Evolutionary conservation across 225 moss, liverwort and hornwort genomes (phyloP), one percentile per base, ranked within the genome.

Genomic region (Marchantia polymorpha): DNA sequence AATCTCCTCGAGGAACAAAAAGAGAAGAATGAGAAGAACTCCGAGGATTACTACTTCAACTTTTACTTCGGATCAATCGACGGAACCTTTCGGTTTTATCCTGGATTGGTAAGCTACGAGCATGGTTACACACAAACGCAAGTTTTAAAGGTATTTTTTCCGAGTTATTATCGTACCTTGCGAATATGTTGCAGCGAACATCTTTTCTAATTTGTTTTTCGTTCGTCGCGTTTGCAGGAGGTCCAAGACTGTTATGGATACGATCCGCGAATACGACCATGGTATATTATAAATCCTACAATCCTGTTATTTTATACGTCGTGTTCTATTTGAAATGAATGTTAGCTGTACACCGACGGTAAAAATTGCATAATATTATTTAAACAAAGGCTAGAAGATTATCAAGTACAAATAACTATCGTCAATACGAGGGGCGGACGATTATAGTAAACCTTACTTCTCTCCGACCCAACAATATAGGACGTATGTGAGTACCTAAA

Each of bases 61-160:
- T 88, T 82, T 52, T 88, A 85, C 72, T 88, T 88, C 39, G 87
- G 87, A 73, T 77, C 85, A 46, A 75, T 85, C 52, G 85, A 83
- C 64, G 87, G 87, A 68, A 78, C 78, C 22, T 78, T 84, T 64
- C 87, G 87, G 10, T 77, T 78, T 64, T 88, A 80, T 70, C 87
- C 87, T 31, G 87, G 87, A 78, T 73, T 83, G 76, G 87, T 85
- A 75, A 77, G 81, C 49, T 77, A 64, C 54, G 13, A 5, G 12
- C 26, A 26, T 52, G 23, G 9, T 23, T 54, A 53, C 15, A 69
- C 0, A 10, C 11, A 48, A 27, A 52, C 23, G 23, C 8, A 52
- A 26, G 23, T 52, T 39, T 39, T 39, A 39, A 39, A 39, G 52
- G 72, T 52, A 52, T 64, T 8, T 72, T 51, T 72, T 72, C 19